A percentile compares a stretch with the other conserved stretches of the same genome.
Evolutionary conservation across 805 yeast species (phyloP).

Genomic region (Wickerhamomyces ciferrii): DNA sequence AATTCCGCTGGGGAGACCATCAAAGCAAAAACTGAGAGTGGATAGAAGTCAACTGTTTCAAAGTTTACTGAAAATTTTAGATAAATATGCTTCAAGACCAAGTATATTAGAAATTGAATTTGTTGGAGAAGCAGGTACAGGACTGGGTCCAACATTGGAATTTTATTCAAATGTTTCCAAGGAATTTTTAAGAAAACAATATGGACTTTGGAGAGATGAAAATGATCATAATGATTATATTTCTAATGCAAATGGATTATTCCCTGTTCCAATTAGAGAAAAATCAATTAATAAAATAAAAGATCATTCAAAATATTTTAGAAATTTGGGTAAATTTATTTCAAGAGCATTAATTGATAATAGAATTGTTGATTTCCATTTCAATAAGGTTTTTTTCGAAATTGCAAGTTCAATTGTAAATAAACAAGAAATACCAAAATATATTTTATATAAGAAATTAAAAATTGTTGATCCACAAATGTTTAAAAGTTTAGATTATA

Average conservation of each 20-base stretch:
- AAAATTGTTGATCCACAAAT: conserved; percentile 51
- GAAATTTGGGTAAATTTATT: conserved; percentile 71
- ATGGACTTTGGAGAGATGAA: conserved; percentile 65
- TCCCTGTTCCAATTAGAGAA: conserved; percentile 58
- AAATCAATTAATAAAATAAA: conserved; percentile 28
- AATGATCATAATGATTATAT: conserved; percentile 30
- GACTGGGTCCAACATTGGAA: conserved; percentile 93
- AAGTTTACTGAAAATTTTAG: conserved; percentile 76
- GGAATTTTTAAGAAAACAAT: conserved; percentile 55
- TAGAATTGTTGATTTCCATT: conserved; percentile 78
- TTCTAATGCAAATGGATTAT: conserved; percentile 48
- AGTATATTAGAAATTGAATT: conserved; percentile 83
- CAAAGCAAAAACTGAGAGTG: conserved; percentile 75
- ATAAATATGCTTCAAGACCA: conserved; percentile 72
- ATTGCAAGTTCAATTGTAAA: conserved; percentile 37
- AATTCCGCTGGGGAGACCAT: conserved; percentile 61
- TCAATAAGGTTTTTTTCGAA: conserved; percentile 67
- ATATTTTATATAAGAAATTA: conserved; percentile 25
- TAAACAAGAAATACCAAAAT: conserved; percentile 4
- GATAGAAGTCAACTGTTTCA: conserved; percentile 65
- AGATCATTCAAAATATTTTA: conserved; percentile 48
- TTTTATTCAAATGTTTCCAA: conserved; percentile 80
- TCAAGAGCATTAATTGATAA: conserved; percentile 86
- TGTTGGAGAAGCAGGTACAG: conserved; percentile 90
- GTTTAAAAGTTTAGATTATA: conserved; percentile 49